Base-by-base conservation (phyloP, 345 rosid genomes). In the Pistacia integerrima region DNA sequence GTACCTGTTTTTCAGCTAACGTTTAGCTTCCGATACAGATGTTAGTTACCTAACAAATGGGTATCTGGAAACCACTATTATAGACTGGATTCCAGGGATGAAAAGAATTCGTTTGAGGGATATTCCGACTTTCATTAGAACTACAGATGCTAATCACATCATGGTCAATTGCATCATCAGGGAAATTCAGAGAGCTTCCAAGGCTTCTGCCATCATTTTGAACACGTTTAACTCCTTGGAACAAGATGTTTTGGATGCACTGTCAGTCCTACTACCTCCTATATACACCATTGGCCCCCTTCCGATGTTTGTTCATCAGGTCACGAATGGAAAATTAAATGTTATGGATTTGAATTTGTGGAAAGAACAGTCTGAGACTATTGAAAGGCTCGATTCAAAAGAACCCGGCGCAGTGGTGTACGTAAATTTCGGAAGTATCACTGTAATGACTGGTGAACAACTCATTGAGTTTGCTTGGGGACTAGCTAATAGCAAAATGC, bases 281-380 rank as follows among this genome's bases (percentile, higher is more conserved):
- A 18, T 65, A n/a, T 65, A 8, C 12, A 10, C 69, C 13, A 16
- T 65, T 4, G 69, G 30, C 11, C 69, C 69, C 38, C 69, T 44
- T 14, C 52, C 38, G 69, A 25, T 65, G 38, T 28, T 65, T 41
- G 51, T 38, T 28, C 18, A 38, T 65, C 69, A 65, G 41, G 41
- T 65, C 3, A 62, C 10, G 35, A 65, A 4, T 38, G 2, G 51
- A 9, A 18, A 1, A 3, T 14, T 65, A 18, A 46, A 25, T 48
- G 54, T 70, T 16, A 2, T 74, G 1, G 64, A 56, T 13, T 66
- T 67, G 2, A 81, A 52, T 70, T 48, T 81, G 10, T 77, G 79
- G 84, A 64, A 74, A 64, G 79, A 75, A 57, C 76, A 80, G n/a
- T 11, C 30, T 8, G 61, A 64, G 28, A 59, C 69, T 59, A 12